Conservation (phyloP, 345 rosid species). For the Citrus inodora region DNA sequence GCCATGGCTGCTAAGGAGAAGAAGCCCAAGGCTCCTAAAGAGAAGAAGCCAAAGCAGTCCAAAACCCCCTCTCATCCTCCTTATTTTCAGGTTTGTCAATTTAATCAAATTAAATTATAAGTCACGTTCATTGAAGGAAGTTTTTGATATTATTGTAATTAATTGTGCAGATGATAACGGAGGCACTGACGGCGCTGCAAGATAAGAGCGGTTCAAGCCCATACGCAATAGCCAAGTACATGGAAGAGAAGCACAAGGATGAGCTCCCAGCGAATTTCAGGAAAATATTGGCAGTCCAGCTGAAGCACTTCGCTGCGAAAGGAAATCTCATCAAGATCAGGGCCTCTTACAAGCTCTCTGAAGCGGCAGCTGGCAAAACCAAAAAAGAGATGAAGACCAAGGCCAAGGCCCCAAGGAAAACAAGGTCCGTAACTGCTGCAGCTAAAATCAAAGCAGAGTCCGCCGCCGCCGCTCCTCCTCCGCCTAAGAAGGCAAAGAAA, state of each 20-base stretch:
- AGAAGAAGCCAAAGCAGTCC: conserved; percentile 39
- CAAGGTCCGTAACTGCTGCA: conserved; percentile 20
- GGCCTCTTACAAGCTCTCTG: conserved; percentile 77
- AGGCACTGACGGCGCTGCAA: conserved; percentile 55
- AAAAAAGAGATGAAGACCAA: conserved; percentile 4
- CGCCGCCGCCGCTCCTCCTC: conserved; percentile 14
- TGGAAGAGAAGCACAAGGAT: conserved; percentile 74
- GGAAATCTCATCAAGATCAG: conserved; percentile 75
- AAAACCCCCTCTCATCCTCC: conserved; percentile 72
- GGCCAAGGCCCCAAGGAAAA: background rate
- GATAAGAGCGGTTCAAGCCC: conserved; percentile 86
- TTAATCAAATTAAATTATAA: too few relatives aligned
- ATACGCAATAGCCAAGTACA: conserved; percentile 71
- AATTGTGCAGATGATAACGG: conserved; percentile 70
- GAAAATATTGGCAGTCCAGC: conserved; percentile 59
- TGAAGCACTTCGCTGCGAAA: conserved; percentile 61
- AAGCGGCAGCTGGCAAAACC: conserved; percentile 3
- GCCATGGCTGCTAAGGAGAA: conserved; percentile 33
- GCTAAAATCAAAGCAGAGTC: conserved; percentile 27
- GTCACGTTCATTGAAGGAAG: too few relatives aligned
- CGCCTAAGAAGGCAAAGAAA: conserved; percentile 33
- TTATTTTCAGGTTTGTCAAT: conserved; percentile 52
- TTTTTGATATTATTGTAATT: background rate
- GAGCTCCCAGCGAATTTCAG: conserved; percentile 60
- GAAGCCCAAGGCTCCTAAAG: conserved; percentile 30